phyloP scores from a whole-genome alignment of 176 grass and related monocot genomes.

The Juncus effusus region DNA sequence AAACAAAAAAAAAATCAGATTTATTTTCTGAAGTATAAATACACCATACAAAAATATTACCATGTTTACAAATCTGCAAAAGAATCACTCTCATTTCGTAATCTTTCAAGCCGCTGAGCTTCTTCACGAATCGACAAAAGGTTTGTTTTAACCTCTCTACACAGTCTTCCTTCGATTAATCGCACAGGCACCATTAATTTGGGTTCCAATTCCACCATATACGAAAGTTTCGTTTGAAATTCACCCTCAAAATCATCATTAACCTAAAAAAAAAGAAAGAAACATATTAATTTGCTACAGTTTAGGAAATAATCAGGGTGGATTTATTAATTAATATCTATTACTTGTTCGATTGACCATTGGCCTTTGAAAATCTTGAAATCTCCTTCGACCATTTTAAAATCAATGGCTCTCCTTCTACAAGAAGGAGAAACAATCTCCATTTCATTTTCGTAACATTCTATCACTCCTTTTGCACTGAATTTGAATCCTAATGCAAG shows the following conservation, averaged over 20 bases:
- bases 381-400: slow-evolving; percentile 88
- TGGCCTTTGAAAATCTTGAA: slow-evolving; percentile 72
- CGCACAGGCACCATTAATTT: slow-evolving; percentile 78
- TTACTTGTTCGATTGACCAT: slow-evolving; percentile 82
- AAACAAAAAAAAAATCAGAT: too few relatives aligned
- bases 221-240: slow-evolving; percentile 55
- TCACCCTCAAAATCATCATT: slow-evolving; percentile 6
- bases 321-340: background rate
- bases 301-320: background rate
- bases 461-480: slow-evolving; percentile 72
- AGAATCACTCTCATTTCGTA: slow-evolving; percentile 10
- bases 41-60: too few relatives aligned
- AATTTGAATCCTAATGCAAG: slow-evolving; percentile 77
- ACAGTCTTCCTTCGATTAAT: slow-evolving; percentile 77
- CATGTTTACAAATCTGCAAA: too few relatives aligned
- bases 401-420: slow-evolving; percentile 55
- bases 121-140: slow-evolving; percentile 64
- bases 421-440: slow-evolving; percentile 29
- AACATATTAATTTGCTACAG: too few relatives aligned
- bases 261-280: slow-evolving; percentile 29
- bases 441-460: slow-evolving; percentile 76
- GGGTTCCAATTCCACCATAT: slow-evolving; percentile 69
- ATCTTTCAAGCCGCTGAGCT: slow-evolving; percentile 59
- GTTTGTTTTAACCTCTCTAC: slow-evolving; percentile 69
- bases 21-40: too few relatives aligned